Base-by-base conservation (phyloP, 2,329 filamentous ascomycete species). In the Paecilomyces niveus region DNA sequence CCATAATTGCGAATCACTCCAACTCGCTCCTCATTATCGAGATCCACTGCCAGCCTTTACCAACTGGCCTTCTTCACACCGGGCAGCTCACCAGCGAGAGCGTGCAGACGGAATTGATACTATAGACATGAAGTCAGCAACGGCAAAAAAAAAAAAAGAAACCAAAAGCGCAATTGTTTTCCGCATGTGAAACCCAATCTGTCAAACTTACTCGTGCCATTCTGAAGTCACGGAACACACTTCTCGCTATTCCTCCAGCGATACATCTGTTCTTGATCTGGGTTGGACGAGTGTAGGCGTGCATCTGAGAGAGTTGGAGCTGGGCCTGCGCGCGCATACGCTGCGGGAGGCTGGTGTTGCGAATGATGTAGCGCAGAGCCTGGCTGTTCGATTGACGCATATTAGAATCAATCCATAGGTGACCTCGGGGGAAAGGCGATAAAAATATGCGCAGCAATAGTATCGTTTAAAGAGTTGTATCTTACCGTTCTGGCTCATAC, bases 51-150 rank as follows among this genome's bases (percentile, higher is more conserved):
- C 22, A 55, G 18, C 21, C 6, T 59, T 67, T 90, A 99, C 94
- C 94, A 99, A 76, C 90, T 95, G 54, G 94, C 94, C 81, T 96
- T 96, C 83, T 88, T 91, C 57, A 99, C 94, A 68, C 94, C 94
- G 0, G 94, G 93, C 56, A 99, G 73, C 61, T 90, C 85, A 55
- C 94, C 94, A 32, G 84, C 87, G 62, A 97, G 78, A 18, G 94
- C 94, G 74, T 96, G 88, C 77, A 94, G 80, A 73, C 94, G 85
- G 80, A 99, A 99, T 79, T 93, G 91, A 76, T 84, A 99, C 93
- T 97, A 69, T 24, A 65, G 21, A 53, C 52, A 57, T 56, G 57
- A 60, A 50, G 61, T 71, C 51, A 72, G 61, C 59, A 51, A 56
- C 18, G 15, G 33, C 26, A 3, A 26, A 4, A 31, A 26, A 26